These are phyloP conservation scores for Rhizophagus prolifer DNA, from an alignment of 192 early-diverging fungal genomes.

Conservation along the genomic window DNA sequence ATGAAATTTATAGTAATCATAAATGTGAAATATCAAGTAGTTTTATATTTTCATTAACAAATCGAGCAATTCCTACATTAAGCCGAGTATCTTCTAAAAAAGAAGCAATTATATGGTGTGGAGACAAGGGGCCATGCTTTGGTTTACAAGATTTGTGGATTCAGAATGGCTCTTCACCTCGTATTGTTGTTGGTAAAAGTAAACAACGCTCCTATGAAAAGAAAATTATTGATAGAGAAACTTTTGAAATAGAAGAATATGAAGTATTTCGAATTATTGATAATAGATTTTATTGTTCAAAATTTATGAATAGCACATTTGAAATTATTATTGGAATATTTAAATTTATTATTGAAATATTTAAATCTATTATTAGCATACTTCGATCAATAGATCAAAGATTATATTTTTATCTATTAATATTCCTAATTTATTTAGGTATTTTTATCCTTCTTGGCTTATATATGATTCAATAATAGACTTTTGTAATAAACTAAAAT, in stretches of 20 bases:
- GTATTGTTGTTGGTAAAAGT: too few relatives aligned
- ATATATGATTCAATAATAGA: too few relatives aligned
- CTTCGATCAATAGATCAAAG: too few relatives aligned
- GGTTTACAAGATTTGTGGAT: background rate
- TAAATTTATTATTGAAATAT: too few relatives aligned
- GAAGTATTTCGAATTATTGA: slow-evolving; percentile 19
- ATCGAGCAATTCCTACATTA: background rate
- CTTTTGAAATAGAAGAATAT: slow-evolving; percentile 15
- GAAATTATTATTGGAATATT: too few relatives aligned
- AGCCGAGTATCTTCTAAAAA: background rate
- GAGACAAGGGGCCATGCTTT: background rate
- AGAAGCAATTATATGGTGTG: background rate
- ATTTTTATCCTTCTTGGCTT: too few relatives aligned
- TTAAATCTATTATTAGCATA: too few relatives aligned
- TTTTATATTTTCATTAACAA: slow-evolving; percentile 18
- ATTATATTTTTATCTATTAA: too few relatives aligned
- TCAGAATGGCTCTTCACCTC: too few relatives aligned
- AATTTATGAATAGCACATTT: too few relatives aligned
- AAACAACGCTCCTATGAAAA: background rate
- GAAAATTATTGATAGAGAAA: background rate
- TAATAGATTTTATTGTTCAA: background rate
- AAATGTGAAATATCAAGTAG: background rate
- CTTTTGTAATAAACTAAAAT: too few relatives aligned
- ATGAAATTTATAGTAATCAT: background rate
- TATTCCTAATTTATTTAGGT: too few relatives aligned